These are phyloP conservation scores for Wallacemonas sp. DNA, from an alignment of 208 protist species.

Conservation along the genomic window DNA sequence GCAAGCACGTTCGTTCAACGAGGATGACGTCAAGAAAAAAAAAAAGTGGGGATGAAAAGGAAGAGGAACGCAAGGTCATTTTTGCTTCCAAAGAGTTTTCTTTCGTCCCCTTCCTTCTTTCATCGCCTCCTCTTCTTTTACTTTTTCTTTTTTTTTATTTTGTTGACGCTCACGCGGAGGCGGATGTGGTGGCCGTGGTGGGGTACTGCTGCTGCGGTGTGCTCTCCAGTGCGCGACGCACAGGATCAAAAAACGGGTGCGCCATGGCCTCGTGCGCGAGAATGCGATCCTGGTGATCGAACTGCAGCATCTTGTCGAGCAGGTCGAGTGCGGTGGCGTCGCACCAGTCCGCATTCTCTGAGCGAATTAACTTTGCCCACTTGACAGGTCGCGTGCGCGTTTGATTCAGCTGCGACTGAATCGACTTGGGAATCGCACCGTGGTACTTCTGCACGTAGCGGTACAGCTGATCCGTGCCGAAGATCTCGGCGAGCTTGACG, in stretches of 20 bases:
- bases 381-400: slow-evolving; percentile 23
- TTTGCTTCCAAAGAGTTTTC: no score
- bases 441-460: slow-evolving; percentile 97
- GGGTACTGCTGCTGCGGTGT: slow-evolving; percentile 76
- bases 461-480: slow-evolving; percentile 95
- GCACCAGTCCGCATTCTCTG: slow-evolving; percentile 63
- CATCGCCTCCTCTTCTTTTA: slow-evolving; percentile 12
- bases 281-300: slow-evolving; percentile 97
- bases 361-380: slow-evolving; percentile 54
- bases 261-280: slow-evolving; percentile 97
- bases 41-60: no score
- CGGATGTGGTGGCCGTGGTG: background rate
- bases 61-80: no score
- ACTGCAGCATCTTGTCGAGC: slow-evolving; percentile 96
- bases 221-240: slow-evolving; percentile 57
- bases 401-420: slow-evolving; percentile 60
- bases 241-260: slow-evolving; percentile 97
- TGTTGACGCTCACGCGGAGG: slow-evolving; percentile 3
- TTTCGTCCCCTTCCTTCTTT: background rate
- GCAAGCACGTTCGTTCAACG: background rate
- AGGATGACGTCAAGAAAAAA: background rate
- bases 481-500: slow-evolving; percentile 94
- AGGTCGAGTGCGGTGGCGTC: slow-evolving; percentile 97
- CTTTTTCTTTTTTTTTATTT: slow-evolving; percentile 18
- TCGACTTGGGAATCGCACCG: slow-evolving; percentile 85